These are phyloP conservation scores for Neonectria neomacrospora DNA, from an alignment of 2,329 filamentous ascomycete species.

Conservation along the genomic window DNA sequence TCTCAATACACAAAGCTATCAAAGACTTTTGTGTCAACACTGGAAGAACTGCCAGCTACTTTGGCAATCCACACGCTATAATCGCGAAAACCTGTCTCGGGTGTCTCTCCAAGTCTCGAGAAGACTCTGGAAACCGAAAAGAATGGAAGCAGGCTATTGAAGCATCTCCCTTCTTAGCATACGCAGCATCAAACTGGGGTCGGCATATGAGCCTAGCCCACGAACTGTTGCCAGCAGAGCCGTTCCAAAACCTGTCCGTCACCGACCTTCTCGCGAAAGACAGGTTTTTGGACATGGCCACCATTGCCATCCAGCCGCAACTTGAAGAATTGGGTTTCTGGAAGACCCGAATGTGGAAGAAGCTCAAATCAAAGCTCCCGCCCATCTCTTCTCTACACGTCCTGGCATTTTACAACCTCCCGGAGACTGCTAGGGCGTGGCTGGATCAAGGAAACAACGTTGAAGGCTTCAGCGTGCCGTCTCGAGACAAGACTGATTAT, in stretches of 20 bases:
- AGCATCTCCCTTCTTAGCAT: constrained; percentile 2
- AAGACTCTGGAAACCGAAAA: background rate
- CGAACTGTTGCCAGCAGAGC: background rate
- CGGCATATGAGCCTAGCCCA: background rate
- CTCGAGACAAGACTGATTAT: background rate
- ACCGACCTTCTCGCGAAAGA: background rate
- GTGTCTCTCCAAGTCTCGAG: background rate
- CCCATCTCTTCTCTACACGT: constrained; percentile 10
- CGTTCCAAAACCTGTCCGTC: background rate
- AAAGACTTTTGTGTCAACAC: constrained; percentile 4
- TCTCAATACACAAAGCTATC: constrained; percentile 8
- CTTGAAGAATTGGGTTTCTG: constrained; percentile 1
- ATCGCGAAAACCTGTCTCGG: constrained; percentile 8
- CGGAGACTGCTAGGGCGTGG: constrained; percentile 4
- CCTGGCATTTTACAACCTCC: constrained; percentile 7
- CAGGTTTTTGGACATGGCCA: constrained; percentile 7
- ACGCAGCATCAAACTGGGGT: constrained; percentile 10
- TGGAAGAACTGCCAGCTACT: background rate
- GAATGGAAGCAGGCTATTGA: constrained; percentile 1
- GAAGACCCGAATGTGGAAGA: constrained; percentile 2
- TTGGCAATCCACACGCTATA: constrained; percentile 2
- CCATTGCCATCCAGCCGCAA: background rate
- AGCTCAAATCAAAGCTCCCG: background rate
- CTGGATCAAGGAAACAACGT: background rate
- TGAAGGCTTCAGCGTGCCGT: background rate